These are phyloP conservation scores for Cyathus striatus DNA, from an alignment of 768 basidiomycete genomes.

Conservation along the genomic window DNA sequence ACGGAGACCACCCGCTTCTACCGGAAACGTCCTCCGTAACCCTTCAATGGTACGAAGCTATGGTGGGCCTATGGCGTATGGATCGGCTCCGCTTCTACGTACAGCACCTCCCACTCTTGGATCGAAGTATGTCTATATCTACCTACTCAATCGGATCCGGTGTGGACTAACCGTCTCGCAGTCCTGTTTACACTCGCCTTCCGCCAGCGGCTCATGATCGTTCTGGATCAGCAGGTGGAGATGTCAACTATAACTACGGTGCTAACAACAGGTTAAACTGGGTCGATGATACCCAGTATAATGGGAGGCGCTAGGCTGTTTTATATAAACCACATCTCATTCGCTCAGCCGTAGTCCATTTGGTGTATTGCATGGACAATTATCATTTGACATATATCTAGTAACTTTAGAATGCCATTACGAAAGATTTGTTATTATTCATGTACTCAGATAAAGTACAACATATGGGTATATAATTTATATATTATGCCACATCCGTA, in stretches of 20 bases:
- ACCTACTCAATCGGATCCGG: too few species aligned
- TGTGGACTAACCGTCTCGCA: too few species aligned
- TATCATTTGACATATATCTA: too few species aligned
- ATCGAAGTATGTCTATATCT: conserved; percentile 17
- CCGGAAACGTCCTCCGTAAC: conserved; percentile 3
- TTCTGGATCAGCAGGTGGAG: conserved; percentile 15
- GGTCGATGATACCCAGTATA: conserved; percentile 43
- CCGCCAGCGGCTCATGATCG: conserved; percentile 23
- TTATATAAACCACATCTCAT: too few species aligned
- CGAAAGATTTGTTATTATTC: too few species aligned
- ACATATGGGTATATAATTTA: too few species aligned
- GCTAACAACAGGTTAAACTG: conserved; percentile 28
- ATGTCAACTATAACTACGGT: conserved; percentile 17
- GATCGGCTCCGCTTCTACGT: conserved; percentile 7
- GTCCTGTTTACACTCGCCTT: conserved; percentile 22
- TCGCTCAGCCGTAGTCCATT: too few species aligned
- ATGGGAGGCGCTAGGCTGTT: conserved; percentile 26
- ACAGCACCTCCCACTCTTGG: conserved; percentile 9
- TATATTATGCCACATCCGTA: too few species aligned
- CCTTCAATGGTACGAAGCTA: conserved; percentile 19
- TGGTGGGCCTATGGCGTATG: conserved; percentile 10
- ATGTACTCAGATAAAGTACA: too few species aligned
- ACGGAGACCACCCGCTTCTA: conserved; percentile 8
- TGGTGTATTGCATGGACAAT: too few species aligned
- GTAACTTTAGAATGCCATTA: too few species aligned